Percentiles rank a stretch among this genome's conserved stretches.
These are phyloP conservation scores for Scheffersomyces coipomensis DNA, from an alignment of 805 yeast genomes.

Conservation along the genomic window DNA sequence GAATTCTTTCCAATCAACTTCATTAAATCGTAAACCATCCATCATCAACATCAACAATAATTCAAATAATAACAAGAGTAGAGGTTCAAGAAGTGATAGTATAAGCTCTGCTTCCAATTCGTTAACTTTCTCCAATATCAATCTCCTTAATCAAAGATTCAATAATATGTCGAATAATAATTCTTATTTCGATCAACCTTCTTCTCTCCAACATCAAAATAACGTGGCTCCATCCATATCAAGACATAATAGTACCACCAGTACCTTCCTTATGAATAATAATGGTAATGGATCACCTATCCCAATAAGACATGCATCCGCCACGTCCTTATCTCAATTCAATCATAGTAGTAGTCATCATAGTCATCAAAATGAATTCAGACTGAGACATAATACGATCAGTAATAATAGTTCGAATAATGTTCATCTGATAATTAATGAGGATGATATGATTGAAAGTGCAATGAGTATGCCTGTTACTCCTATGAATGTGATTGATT, in stretches of 20 bases:
- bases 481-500: slow-evolving; percentile 11
- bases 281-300: too few species aligned
- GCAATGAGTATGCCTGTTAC: slow-evolving; percentile 9
- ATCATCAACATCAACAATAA: not conserved
- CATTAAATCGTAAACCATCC: not conserved
- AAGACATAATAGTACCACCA: slow-evolving; percentile 6
- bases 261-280: not conserved
- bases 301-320: too few species aligned
- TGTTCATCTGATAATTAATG: not conserved
- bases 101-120: slow-evolving; percentile 11
- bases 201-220: slow-evolving; percentile 3
- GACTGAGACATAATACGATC: not conserved
- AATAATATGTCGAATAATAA: slow-evolving; percentile 3
- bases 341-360: too few species aligned
- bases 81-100: slow-evolving; percentile 1
- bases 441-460: not conserved
- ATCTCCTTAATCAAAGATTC: slow-evolving; percentile 19
- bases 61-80: not conserved
- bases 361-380: too few species aligned
- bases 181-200: slow-evolving; percentile 19
- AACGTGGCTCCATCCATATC: slow-evolving; percentile 4
- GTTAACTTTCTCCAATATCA: slow-evolving; percentile 22
- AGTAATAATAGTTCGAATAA: not conserved
- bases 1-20: not conserved
- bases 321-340: too few species aligned